Evolutionary conservation across 2,329 filamentous ascomycete genomes (phyloP).

Genomic region (Xylariaceae sp.): DNA sequence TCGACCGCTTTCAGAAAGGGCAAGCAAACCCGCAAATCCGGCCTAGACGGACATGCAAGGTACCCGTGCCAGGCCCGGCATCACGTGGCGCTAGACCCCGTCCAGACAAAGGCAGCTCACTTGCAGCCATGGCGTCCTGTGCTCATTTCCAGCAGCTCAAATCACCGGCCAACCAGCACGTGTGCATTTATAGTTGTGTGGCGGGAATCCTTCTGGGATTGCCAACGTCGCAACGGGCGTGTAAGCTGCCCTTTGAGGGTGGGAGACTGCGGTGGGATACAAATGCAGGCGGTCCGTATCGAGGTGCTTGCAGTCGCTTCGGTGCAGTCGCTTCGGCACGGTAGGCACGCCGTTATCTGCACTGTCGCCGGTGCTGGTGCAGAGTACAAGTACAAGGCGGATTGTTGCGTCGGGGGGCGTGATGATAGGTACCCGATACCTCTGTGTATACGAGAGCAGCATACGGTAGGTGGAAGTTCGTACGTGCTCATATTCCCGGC

Average conservation of each 20-base stretch:
- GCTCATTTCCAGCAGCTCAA: slow-evolving; percentile 19
- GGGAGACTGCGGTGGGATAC: background rate
- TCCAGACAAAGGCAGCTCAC: slow-evolving; percentile 21
- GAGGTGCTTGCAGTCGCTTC: background rate
- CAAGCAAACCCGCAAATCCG: background rate
- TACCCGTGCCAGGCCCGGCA: slow-evolving; percentile 27
- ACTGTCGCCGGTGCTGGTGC: background rate
- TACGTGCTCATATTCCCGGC: too few relatives aligned
- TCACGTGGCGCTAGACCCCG: slow-evolving; percentile 9
- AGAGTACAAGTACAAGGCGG: background rate
- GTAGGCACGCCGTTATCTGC: background rate
- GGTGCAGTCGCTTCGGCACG: background rate
- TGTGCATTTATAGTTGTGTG: background rate
- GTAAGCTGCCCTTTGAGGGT: slow-evolving; percentile 14
- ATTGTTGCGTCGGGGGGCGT: too few relatives aligned
- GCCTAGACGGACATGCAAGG: slow-evolving; percentile 27
- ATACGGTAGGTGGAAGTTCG: too few relatives aligned
- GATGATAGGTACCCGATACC: too few relatives aligned
- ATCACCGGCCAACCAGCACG: slow-evolving; percentile 15
- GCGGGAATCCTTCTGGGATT: slow-evolving; percentile 15
- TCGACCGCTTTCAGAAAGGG: slow-evolving; percentile 10
- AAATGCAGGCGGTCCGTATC: background rate
- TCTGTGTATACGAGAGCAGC: too few relatives aligned
- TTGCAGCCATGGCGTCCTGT: slow-evolving; percentile 20
- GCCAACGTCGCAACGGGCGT: slow-evolving; percentile 4